Evolutionary conservation across 73 alveolate species (phyloP).

Genomic region (Loxodes magnus): DNA sequence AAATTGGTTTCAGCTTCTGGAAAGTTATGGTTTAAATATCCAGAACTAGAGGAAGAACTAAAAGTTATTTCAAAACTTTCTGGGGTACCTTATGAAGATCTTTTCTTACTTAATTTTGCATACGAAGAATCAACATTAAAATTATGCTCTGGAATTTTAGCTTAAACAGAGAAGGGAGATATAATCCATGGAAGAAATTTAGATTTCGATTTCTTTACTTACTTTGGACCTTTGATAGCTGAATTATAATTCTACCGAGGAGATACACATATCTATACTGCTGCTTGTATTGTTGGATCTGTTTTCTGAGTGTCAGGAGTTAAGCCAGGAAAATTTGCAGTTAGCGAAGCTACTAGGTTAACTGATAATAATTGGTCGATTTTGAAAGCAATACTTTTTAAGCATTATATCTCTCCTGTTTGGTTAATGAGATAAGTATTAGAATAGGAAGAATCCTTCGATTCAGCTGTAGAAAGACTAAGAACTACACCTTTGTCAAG

Average conservation of each 20-base stretch:
- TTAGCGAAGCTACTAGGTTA: background rate
- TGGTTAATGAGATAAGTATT: background rate
- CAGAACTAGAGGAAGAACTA: too few species aligned
- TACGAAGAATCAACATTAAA: too few species aligned
- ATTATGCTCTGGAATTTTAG: too few species aligned
- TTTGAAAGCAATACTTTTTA: background rate
- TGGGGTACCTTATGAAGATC: too few species aligned
- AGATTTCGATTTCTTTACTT: constrained; percentile 1
- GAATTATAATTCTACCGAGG: background rate
- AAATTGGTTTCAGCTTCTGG: too few species aligned
- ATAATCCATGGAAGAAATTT: constrained; percentile 11
- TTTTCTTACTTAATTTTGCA: too few species aligned
- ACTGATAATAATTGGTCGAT: background rate
- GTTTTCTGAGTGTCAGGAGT: background rate
- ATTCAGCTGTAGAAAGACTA: constrained; percentile 2
- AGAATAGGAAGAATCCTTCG: background rate
- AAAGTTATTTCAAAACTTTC: too few species aligned
- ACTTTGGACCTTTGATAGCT: constrained; percentile 5
- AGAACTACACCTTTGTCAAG: background rate
- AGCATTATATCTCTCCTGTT: background rate
- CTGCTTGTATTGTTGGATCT: constrained; percentile 6
- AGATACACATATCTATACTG: background rate
- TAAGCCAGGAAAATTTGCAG: constrained; percentile 1
- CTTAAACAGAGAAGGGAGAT: too few species aligned
- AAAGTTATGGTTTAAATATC: too few species aligned